These are phyloP conservation scores for Aaosphaeria pasadenensis DNA, from an alignment of 2,329 filamentous ascomycete species.

Conservation along the genomic window DNA sequence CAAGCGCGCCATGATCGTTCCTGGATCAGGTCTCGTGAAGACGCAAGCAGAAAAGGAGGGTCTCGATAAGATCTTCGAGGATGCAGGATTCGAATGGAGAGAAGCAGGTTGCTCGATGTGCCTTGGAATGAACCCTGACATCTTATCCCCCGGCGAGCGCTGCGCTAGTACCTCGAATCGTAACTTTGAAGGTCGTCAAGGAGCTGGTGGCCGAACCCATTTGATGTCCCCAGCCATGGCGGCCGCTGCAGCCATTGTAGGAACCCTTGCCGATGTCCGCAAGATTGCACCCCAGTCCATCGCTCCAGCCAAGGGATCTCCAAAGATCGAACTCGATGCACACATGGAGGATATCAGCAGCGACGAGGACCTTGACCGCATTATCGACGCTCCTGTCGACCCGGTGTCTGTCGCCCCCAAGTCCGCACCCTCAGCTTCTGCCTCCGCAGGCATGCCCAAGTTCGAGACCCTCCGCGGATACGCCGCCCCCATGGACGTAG, in stretches of 20 bases:
- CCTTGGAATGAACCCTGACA: conserved; percentile 98
- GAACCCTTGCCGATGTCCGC: conserved; percentile 88
- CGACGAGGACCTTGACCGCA: conserved; percentile 62
- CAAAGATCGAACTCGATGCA: conserved; percentile 58
- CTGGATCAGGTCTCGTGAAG: conserved; percentile 92
- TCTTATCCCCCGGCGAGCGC: conserved; percentile 85
- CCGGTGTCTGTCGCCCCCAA: conserved; percentile 66
- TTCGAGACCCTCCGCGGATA: conserved; percentile 83
- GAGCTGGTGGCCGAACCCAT: conserved; percentile 86
- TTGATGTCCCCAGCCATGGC: conserved; percentile 98
- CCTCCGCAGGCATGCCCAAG: conserved; percentile 68
- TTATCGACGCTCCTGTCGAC: conserved; percentile 61
- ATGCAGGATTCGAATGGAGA: conserved; percentile 96
- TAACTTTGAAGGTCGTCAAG: conserved; percentile 96
- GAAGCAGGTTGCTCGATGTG: conserved; percentile 99
- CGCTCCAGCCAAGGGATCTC: conserved; percentile 47
- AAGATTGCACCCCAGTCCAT: conserved; percentile 60
- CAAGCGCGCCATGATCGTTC: conserved; percentile 93
- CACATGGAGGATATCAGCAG: conserved; percentile 57
- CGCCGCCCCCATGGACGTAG: conserved; percentile 79
- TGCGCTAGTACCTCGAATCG: conserved; percentile 96
- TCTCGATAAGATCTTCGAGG: conserved; percentile 85
- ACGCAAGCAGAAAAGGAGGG: conserved; percentile 87
- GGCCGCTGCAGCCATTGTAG: conserved; percentile 82
- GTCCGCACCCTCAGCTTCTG: conserved; percentile 45